phyloP scores from a whole-genome alignment of 352 stramenopile genomes.

The Globisporangium solare region DNA sequence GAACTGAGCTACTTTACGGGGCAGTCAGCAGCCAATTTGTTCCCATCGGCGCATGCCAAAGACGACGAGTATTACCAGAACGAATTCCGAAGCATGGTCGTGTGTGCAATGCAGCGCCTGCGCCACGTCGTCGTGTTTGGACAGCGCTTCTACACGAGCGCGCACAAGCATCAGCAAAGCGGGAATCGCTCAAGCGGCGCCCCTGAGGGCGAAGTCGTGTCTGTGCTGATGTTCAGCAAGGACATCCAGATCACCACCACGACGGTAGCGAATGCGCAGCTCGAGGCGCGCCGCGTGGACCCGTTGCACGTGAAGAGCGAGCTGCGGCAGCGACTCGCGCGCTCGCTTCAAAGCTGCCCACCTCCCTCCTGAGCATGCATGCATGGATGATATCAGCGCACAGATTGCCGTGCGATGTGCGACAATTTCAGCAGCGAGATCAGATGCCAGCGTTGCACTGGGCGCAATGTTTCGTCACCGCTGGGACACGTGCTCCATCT shows the following conservation, averaged over 20 bases:
- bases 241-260: conserved; percentile 59
- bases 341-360: background rate
- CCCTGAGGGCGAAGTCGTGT: conserved; percentile 22
- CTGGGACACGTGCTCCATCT: no score
- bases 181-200: conserved; percentile 2
- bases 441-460: no score
- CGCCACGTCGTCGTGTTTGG: conserved; percentile 44
- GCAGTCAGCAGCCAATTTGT: conserved; percentile 20
- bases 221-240: conserved; percentile 61
- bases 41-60: conserved; percentile 21
- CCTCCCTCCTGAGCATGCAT: background rate
- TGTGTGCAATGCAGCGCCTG: conserved; percentile 18
- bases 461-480: no score
- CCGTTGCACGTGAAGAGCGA: conserved; percentile 41
- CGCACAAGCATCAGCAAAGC: conserved; percentile 4
- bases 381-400: no score
- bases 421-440: no score
- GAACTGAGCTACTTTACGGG: conserved; percentile 61
- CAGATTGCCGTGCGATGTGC: no score
- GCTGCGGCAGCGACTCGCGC: conserved; percentile 26
- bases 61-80: conserved; percentile 65
- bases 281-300: conserved; percentile 65
- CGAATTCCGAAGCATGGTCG: conserved; percentile 46
- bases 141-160: conserved; percentile 54
- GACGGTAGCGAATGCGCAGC: conserved; percentile 37